phyloP scores from a whole-genome alignment of 2,329 filamentous ascomycete genomes.

The Juglanconis oblonga region DNA sequence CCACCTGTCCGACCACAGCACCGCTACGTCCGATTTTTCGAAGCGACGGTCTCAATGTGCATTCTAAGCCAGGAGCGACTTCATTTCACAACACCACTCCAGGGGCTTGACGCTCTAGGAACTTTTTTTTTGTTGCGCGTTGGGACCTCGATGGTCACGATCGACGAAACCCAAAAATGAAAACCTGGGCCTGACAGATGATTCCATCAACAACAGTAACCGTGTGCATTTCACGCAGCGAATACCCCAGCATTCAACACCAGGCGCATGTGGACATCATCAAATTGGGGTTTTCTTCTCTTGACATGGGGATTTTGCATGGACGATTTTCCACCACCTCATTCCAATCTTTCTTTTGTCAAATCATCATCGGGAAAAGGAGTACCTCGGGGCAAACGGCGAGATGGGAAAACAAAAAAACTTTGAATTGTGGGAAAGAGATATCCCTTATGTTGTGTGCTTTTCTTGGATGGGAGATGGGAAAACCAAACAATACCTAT shows the following conservation, averaged over 20 bases:
- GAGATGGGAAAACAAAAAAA: conserved; percentile 11
- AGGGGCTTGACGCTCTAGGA: conserved; percentile 14
- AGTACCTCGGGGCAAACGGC: conserved; percentile 9
- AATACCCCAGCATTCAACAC: conserved; percentile 13
- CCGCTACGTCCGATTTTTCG: neutral
- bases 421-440: conserved; percentile 4
- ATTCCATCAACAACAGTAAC: conserved; percentile 1
- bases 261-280: conserved; percentile 8
- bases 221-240: conserved; percentile 15
- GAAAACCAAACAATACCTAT: conserved; percentile 16
- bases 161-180: neutral
- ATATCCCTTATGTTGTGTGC: conserved; percentile 4
- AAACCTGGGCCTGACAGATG: neutral
- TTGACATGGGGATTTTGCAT: conserved; percentile 1
- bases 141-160: conserved; percentile 8
- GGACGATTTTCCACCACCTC: neutral
- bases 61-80: neutral
- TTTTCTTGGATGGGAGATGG: conserved; percentile 13
- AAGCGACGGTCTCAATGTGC: conserved; percentile 6
- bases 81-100: neutral
- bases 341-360: conserved; percentile 9
- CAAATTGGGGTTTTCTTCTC: neutral
- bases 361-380: conserved; percentile 7
- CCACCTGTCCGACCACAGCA: neutral
- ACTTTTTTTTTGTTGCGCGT: neutral